Conservation (phyloP, 2,329 filamentous ascomycete species). For the Hypoxylon sp. region DNA sequence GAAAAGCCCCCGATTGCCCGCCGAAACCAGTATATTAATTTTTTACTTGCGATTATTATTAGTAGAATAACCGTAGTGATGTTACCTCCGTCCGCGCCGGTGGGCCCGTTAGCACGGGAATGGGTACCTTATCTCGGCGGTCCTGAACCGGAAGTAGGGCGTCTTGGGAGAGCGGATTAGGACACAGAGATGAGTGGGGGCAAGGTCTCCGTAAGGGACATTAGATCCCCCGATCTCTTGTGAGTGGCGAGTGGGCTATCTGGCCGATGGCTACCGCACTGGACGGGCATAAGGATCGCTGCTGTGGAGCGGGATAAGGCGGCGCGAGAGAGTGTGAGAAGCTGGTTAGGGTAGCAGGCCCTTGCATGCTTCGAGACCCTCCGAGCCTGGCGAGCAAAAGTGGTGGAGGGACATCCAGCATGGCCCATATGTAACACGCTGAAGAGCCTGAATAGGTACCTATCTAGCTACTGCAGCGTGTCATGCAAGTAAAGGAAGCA, state of each 20-base stretch:
- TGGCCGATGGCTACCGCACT: conserved; percentile 20
- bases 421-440: conserved; percentile 1
- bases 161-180: conserved; percentile 20
- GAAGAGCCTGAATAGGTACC: conserved; percentile 4
- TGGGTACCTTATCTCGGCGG: conserved; percentile 13
- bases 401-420: conserved; percentile 14
- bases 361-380: conserved; percentile 17
- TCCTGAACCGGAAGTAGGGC: conserved; percentile 19
- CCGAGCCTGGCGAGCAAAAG: conserved; percentile 19
- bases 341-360: conserved; percentile 9
- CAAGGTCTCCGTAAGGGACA: conserved; percentile 17
- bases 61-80: neutral
- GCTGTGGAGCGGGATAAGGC: conserved; percentile 8
- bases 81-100: neutral
- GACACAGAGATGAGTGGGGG: conserved; percentile 20
- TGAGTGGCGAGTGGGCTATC: conserved; percentile 14
- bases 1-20: no score
- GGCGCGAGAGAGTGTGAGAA: neutral
- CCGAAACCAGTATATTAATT: neutral
- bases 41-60: neutral
- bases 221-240: conserved; percentile 24
- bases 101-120: neutral
- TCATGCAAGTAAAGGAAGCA: conserved; percentile 9
- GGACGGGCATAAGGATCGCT: conserved; percentile 8
- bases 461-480: conserved; percentile 7